phyloP scores from a whole-genome alignment of 1,284 basidiomycete genomes.

The Fistulina hepatica region DNA sequence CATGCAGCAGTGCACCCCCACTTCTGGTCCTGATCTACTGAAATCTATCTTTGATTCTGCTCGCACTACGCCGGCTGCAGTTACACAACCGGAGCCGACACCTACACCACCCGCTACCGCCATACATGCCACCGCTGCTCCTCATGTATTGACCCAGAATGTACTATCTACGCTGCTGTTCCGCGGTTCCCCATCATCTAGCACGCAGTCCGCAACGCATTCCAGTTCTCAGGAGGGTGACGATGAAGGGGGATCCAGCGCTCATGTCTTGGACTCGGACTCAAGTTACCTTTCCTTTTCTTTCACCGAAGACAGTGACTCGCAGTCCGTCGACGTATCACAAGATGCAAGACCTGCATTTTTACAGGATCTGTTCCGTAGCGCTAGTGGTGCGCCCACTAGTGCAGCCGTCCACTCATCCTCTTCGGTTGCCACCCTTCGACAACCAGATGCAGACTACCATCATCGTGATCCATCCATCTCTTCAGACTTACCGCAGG shows the following conservation, averaged over 20 bases:
- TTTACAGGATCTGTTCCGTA: too few species aligned
- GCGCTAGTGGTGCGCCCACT: too few species aligned
- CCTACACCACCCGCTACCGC: slow-evolving; percentile 11
- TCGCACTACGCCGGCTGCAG: slow-evolving; percentile 16
- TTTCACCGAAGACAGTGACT: too few species aligned
- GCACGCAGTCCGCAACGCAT: slow-evolving; percentile 30
- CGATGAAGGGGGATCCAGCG: slow-evolving; percentile 41
- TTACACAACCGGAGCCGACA: slow-evolving; percentile 1
- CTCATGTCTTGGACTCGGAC: too few species aligned
- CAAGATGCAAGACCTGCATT: too few species aligned
- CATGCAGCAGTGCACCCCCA: slow-evolving; percentile 13
- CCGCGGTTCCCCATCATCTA: slow-evolving; percentile 35
- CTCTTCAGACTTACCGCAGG: too few species aligned
- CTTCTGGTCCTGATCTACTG: slow-evolving; percentile 32
- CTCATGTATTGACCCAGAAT: slow-evolving; percentile 27
- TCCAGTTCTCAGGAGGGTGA: slow-evolving; percentile 48
- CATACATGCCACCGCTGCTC: slow-evolving; percentile 2
- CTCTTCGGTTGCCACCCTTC: too few species aligned
- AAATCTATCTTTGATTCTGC: slow-evolving; percentile 44
- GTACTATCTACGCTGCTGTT: slow-evolving; percentile 48
- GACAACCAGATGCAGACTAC: too few species aligned
- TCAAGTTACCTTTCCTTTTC: too few species aligned
- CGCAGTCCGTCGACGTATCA: too few species aligned
- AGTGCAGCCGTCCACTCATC: too few species aligned
- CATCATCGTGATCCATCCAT: too few species aligned